A percentile compares a stretch with the other conserved stretches of the same genome.
Evolutionary conservation across 352 stramenopile species (phyloP).

Genomic region (Phytophthora quininea): DNA sequence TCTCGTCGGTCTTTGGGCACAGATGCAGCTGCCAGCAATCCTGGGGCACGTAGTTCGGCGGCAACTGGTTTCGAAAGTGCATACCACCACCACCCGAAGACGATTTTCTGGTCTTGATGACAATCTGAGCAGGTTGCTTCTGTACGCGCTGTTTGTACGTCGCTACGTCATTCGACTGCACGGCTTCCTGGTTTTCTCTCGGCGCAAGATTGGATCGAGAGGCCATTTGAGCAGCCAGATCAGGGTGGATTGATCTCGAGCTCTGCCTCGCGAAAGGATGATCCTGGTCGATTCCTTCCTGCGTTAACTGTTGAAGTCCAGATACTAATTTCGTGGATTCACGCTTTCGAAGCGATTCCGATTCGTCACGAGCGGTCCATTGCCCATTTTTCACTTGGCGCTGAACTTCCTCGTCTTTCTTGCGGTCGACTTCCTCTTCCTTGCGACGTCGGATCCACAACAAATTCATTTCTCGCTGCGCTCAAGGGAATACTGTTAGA

Average conservation of each 20-base stretch:
- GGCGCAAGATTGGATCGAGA: slow-evolving; percentile 6
- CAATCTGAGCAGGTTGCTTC: slow-evolving; percentile 19
- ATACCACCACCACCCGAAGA: slow-evolving; percentile 43
- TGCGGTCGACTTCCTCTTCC: slow-evolving; percentile 47
- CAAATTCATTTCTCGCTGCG: slow-evolving; percentile 69
- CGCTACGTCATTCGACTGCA: not conserved
- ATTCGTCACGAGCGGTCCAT: slow-evolving; percentile 70
- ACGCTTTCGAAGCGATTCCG: slow-evolving; percentile 66
- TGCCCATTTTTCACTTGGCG: slow-evolving; percentile 60
- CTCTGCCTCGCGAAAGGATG: slow-evolving; percentile 26
- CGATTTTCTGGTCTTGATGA: slow-evolving; percentile 45
- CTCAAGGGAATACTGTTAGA: not conserved
- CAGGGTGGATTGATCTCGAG: slow-evolving; percentile 14
- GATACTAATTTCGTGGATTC: slow-evolving; percentile 64
- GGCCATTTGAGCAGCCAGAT: slow-evolving; percentile 11
- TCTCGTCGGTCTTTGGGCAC: slow-evolving; percentile 18
- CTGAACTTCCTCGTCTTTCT: slow-evolving; percentile 58
- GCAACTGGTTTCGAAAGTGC: slow-evolving; percentile 78
- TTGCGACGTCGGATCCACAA: slow-evolving; percentile 63
- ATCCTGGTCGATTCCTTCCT: slow-evolving; percentile 25
- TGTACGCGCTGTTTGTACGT: slow-evolving; percentile 3
- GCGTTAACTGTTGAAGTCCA: slow-evolving; percentile 43
- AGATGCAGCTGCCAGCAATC: slow-evolving; percentile 12
- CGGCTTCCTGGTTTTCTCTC: slow-evolving; percentile 7
- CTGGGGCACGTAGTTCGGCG: slow-evolving; percentile 61